Evolutionary conservation across 2,329 filamentous ascomycete species (phyloP).

Genomic region (Phyllachora maydis): DNA sequence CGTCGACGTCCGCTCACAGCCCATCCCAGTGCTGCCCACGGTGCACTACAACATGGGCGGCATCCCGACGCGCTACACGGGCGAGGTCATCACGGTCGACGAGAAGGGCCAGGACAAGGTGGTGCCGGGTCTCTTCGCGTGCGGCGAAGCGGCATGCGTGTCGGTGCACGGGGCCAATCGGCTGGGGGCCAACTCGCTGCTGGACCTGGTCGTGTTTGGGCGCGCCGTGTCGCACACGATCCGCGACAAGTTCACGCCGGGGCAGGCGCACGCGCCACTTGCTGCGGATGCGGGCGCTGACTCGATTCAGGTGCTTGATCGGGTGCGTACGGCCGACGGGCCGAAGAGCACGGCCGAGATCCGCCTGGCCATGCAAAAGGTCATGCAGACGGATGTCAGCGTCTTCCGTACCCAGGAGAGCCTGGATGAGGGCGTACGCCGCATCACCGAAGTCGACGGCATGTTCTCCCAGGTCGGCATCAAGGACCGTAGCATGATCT

Average conservation of each 20-base stretch:
- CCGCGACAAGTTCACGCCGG: constrained; percentile 79
- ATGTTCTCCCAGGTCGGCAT: constrained; percentile 70
- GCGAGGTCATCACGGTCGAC: constrained; percentile 82
- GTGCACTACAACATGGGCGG: constrained; percentile 99
- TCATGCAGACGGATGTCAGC: constrained; percentile 92
- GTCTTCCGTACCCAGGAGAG: constrained; percentile 92
- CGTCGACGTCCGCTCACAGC: constrained; percentile 92
- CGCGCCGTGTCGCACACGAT: constrained; percentile 95
- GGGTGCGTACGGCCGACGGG: constrained; percentile 65
- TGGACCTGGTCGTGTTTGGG: constrained; percentile 93
- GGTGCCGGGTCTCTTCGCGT: constrained; percentile 87
- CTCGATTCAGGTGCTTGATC: constrained; percentile 70
- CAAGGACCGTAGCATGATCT: constrained; percentile 99
- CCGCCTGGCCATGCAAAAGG: constrained; percentile 86
- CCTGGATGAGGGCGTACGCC: constrained; percentile 79
- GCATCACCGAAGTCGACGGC: constrained; percentile 68
- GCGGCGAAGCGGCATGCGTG: constrained; percentile 91
- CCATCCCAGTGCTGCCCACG: constrained; percentile 87
- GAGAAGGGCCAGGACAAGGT: constrained; percentile 76
- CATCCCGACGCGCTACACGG: constrained; percentile 93
- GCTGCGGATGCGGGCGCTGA: constrained; percentile 74
- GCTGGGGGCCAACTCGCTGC: constrained; percentile 91
- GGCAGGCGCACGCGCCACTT: constrained; percentile 58
- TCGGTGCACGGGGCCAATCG: constrained; percentile 97
- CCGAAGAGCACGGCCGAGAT: constrained; percentile 78